Percentiles rank a stretch among this genome's conserved stretches.
phyloP scores from a whole-genome alignment of 805 yeast genomes.

The Vanderwaltozyma yarrowii region DNA sequence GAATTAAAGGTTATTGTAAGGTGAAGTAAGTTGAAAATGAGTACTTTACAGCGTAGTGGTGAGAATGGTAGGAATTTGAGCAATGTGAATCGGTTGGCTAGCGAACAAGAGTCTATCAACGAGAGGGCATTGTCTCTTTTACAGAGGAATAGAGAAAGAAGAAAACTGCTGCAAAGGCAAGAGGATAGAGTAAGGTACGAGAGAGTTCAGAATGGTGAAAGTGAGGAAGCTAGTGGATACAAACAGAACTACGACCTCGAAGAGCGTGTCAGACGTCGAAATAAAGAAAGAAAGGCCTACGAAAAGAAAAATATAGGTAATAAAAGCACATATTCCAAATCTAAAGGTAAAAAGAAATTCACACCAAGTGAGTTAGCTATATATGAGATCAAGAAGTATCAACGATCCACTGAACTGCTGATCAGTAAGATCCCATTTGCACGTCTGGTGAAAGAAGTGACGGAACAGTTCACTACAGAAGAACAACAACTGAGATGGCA shows the following conservation, averaged over 20 bases:
- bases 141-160: slow-evolving; percentile 24
- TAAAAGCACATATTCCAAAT: slow-evolving; percentile 3
- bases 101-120: slow-evolving; percentile 20
- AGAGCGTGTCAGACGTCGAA: not conserved
- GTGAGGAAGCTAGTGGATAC: not conserved
- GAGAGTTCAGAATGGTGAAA: slow-evolving; percentile 1
- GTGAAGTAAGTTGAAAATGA: slow-evolving; percentile 3
- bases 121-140: slow-evolving; percentile 22
- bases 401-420: slow-evolving; percentile 55
- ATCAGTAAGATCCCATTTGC: slow-evolving; percentile 71
- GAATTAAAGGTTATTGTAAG: too few species aligned
- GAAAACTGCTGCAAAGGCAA: slow-evolving; percentile 12
- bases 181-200: slow-evolving; percentile 9
- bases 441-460: slow-evolving; percentile 62
- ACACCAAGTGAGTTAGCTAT: slow-evolving; percentile 60
- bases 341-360: slow-evolving; percentile 38
- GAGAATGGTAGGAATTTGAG: slow-evolving; percentile 12
- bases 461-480: slow-evolving; percentile 38
- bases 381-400: slow-evolving; percentile 58
- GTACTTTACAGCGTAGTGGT: not conserved
- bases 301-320: slow-evolving; percentile 4
- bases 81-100: slow-evolving; percentile 11
- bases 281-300: not conserved
- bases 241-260: not conserved
- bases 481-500: slow-evolving; percentile 67